Evolutionary conservation across 495 filamentous ascomycete species (phyloP).

Genomic region (Penicillium cinerascens): DNA sequence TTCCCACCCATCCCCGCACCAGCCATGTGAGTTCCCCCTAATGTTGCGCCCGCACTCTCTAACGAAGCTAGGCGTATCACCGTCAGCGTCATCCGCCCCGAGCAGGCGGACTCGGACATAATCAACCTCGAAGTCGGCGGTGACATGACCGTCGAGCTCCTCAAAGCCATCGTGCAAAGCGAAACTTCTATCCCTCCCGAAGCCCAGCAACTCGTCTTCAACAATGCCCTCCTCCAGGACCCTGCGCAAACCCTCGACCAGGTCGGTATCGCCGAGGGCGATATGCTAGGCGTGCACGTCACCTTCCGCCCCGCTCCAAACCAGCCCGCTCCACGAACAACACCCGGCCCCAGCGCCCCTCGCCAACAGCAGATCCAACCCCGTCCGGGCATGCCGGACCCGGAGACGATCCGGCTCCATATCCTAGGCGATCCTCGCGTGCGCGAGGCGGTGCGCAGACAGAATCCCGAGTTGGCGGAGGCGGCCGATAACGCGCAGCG

Average conservation of each 20-base stretch:
- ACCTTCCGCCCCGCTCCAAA: conserved; percentile 28
- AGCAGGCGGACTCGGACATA: conserved; percentile 70
- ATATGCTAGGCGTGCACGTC: conserved; percentile 87
- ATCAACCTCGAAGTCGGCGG: conserved; percentile 78
- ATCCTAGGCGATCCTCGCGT: conserved; percentile 74
- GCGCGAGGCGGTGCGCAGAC: conserved; percentile 61
- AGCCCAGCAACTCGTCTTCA: conserved; percentile 70
- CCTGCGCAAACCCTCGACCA: conserved; percentile 76
- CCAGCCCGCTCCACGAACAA: conserved; percentile 5
- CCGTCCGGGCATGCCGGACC: conserved; percentile 53
- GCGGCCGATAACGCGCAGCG: conserved; percentile 72
- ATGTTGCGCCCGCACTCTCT: background rate
- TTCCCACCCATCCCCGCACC: background rate
- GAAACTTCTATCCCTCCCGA: conserved; percentile 52
- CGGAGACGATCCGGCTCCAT: conserved; percentile 79
- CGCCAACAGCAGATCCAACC: conserved; percentile 39
- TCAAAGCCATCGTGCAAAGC: conserved; percentile 78
- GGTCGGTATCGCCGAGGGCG: conserved; percentile 79
- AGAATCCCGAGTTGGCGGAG: conserved; percentile 70
- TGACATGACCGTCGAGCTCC: conserved; percentile 78
- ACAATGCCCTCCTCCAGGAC: conserved; percentile 75
- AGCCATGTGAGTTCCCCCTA: background rate
- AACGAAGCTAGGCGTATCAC: conserved; percentile 69
- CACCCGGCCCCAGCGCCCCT: conserved; percentile 26
- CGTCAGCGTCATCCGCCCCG: conserved; percentile 73